Evolutionary conservation across 2,329 filamentous ascomycete genomes (phyloP).

Genomic region (Thielaviopsis euricoi): DNA sequence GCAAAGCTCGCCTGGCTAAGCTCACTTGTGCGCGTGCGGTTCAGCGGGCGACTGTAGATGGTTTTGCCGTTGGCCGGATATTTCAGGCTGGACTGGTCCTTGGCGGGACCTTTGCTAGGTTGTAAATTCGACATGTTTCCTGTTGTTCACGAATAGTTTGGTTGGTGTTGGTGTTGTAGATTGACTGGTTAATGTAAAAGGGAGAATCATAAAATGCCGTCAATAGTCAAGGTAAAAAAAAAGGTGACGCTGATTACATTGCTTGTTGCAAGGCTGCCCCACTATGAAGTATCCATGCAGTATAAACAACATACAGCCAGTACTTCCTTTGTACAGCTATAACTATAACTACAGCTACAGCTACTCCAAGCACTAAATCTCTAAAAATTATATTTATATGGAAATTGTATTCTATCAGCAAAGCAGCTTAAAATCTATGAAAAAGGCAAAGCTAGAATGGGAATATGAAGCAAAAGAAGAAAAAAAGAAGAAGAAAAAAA

Average conservation of each 20-base stretch:
- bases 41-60: conserved; percentile 91
- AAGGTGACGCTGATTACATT: not conserved
- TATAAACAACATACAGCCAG: not conserved
- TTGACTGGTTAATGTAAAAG: not conserved
- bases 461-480: not conserved
- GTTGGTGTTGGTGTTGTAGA: not conserved
- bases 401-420: not conserved
- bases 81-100: conserved; percentile 50
- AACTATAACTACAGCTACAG: too few relatives aligned
- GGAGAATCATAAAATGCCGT: too few relatives aligned
- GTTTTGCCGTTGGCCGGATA: conserved; percentile 90
- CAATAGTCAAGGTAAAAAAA: too few relatives aligned
- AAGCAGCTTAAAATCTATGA: not conserved
- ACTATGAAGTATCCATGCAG: not conserved
- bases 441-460: not conserved
- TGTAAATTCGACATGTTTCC: conserved; percentile 41
- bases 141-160: conserved; percentile 9
- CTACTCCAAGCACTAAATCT: too few relatives aligned
- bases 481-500: not conserved
- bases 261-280: conserved; percentile 9
- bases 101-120: conserved; percentile 27
- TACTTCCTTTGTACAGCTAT: too few relatives aligned
- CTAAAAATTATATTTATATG: too few relatives aligned
- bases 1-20: conserved; percentile 88
- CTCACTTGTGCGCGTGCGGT: conserved; percentile 75